Percentiles rank a stretch among this genome's conserved stretches.
These are phyloP conservation scores for Puccinellia tenuiflora DNA, from an alignment of 176 grass and related monocot species.

Conservation along the genomic window DNA sequence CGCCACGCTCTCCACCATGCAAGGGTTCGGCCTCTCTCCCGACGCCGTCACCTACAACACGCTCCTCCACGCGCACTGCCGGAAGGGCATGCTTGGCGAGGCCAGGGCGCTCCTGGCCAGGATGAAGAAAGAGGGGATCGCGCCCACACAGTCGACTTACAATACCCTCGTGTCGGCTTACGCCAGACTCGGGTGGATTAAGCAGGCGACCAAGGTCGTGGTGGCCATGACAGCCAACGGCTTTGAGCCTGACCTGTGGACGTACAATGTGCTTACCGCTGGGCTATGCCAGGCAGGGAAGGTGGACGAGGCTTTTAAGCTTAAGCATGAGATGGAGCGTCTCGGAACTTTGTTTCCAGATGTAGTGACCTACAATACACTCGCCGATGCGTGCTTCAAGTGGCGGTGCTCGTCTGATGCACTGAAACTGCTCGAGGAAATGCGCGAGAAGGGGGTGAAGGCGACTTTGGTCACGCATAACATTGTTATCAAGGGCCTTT, in stretches of 20 bases:
- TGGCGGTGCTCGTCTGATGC: conserved; percentile 44
- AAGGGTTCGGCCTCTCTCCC: conserved; percentile 69
- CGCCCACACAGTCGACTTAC: conserved; percentile 48
- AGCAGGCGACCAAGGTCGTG: conserved; percentile 62
- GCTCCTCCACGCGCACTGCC: conserved; percentile 71
- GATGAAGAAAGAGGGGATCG: conserved; percentile 68
- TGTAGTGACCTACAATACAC: conserved; percentile 77
- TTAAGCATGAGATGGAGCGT: conserved; percentile 77
- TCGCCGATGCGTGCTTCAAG: conserved; percentile 74
- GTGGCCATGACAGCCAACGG: conserved; percentile 72
- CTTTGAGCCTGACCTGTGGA: conserved; percentile 66
- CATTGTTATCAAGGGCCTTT: conserved; percentile 82
- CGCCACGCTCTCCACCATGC: conserved; percentile 54
- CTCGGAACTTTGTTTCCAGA: conserved; percentile 44
- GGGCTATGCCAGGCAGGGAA: conserved; percentile 70
- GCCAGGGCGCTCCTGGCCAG: conserved; percentile 60
- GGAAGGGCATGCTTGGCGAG: conserved; percentile 69
- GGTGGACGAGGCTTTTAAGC: conserved; percentile 60
- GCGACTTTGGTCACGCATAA: conserved; percentile 71
- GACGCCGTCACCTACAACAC: conserved; percentile 84
- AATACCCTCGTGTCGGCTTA: conserved; percentile 76
- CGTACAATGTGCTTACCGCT: conserved; percentile 68
- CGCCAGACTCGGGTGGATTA: conserved; percentile 74
- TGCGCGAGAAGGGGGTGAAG: conserved; percentile 53
- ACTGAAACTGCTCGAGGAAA: conserved; percentile 53